Base-by-base conservation (phyloP, 73 alveolate species). In the Paramecium tetraurelia region DNA sequence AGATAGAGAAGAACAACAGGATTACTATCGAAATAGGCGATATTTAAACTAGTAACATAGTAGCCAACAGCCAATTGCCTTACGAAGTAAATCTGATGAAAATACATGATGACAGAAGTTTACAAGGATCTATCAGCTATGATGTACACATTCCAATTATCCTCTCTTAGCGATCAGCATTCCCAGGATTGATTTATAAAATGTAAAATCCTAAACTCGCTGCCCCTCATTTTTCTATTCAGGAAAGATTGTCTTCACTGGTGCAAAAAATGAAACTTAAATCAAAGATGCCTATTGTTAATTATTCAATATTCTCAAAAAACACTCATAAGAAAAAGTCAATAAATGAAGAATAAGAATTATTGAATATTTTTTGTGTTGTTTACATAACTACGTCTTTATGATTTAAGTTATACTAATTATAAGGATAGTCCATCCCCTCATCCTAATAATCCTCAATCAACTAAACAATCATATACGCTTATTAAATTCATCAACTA, bases 191-290 rank as follows among this genome's bases (percentile, higher is more conserved):
- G 58, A 96, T 96, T 24, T 96, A 92, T 86, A 95, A 95, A 76
- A 95, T 96, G 97, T 16, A 40, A 48, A 90, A 95, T 24, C 99
- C 99, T 20, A 96, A 95, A 92, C 95, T 96, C 20, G 97, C 94
- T 71, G 86, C 96, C 10, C 92, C n/a, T n/a, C 95, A 10, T 89
- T 96, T 59, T 96, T 96, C 92, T 97, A 93, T 76, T 89, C 97
- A 43, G 99, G 99, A 33, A 96, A 96, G 92, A 93, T 96, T 21
- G 99, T 96, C 57, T 85, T 96, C 44, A 95, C 98, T 46, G 99
- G 99, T 24, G 99, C 99, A 44, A 95, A 96, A 84, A 95, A 89
- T 33, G 92, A 97, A 92, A 92, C 93, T 16, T 94, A 95, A 84
- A 96, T 96, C 22, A 95, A 93, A 83, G 85, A 93, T 68, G 98